Conservation (phyloP, 306 rosid genomes). For the Fragaria vesca region DNA sequence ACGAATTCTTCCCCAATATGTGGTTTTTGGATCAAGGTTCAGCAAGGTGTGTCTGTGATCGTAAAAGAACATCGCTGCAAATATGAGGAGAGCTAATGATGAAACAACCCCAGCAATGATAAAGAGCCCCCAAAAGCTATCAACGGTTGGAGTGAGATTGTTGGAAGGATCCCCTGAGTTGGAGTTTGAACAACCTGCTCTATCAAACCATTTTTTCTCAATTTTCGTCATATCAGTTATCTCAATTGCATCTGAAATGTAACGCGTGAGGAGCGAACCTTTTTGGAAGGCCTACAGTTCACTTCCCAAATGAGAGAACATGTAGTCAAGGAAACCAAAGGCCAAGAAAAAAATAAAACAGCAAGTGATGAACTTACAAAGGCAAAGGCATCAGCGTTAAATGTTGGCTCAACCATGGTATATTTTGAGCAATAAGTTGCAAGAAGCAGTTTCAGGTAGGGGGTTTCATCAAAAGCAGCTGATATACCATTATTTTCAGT, state of each 20-base stretch:
- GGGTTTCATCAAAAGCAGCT: constrained; percentile 61
- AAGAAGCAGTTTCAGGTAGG: constrained; percentile 45
- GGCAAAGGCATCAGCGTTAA: constrained; percentile 53
- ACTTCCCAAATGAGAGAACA: background rate
- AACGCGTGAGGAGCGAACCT: background rate
- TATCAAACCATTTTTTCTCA: constrained; percentile 38
- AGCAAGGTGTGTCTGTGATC: constrained; percentile 28
- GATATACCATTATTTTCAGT: constrained; percentile 48
- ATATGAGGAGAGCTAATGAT: constrained; percentile 29
- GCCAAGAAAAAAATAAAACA: background rate
- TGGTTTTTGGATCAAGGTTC: background rate
- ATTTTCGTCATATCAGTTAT: constrained; percentile 45
- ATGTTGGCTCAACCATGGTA: constrained; percentile 44
- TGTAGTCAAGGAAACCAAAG: background rate
- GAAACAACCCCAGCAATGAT: constrained; percentile 40
- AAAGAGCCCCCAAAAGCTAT: constrained; percentile 61
- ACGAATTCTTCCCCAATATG: constrained; percentile 34
- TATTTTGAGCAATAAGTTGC: constrained; percentile 43
- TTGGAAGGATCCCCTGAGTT: constrained; percentile 16
- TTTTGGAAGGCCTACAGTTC: background rate
- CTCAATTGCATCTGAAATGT: constrained; percentile 13
- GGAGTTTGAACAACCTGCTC: constrained; percentile 22
- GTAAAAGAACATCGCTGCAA: constrained; percentile 27
- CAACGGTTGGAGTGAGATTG: constrained; percentile 36
- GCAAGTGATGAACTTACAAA: constrained; percentile 46